phyloP scores from a whole-genome alignment of 2,329 filamentous ascomycete species.

The Cladosporium sp. region DNA sequence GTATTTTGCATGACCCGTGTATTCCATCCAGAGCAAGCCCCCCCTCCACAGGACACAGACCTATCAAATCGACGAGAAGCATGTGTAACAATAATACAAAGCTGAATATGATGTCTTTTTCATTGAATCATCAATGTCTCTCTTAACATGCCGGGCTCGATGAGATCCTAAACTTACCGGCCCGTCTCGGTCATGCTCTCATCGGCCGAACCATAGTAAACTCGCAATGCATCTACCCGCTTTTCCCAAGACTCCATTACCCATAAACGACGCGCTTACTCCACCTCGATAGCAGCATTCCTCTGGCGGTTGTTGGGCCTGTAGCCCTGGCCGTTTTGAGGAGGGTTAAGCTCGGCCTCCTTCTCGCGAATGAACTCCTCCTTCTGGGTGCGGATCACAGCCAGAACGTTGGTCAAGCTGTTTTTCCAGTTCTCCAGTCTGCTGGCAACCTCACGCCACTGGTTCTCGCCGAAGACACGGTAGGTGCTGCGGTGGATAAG shows the following conservation, averaged over 20 bases:
- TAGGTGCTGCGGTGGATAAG: conserved; percentile 95
- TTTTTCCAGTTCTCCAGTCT: conserved; percentile 88
- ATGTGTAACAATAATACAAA: conserved; percentile 17
- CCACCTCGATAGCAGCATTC: conserved; percentile 33
- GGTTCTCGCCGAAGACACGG: conserved; percentile 95
- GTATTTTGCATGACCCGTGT: not conserved
- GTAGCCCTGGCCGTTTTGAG: conserved; percentile 27
- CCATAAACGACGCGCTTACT: conserved; percentile 23
- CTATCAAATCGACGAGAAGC: not conserved
- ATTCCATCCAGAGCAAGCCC: not conserved
- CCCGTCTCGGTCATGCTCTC: conserved; percentile 10
- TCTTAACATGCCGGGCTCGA: conserved; percentile 14
- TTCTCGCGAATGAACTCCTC: conserved; percentile 72
- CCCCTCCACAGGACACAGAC: not conserved
- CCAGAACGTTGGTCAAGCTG: conserved; percentile 75
- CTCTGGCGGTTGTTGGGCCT: conserved; percentile 29
- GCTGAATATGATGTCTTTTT: conserved; percentile 20
- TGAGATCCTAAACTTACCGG: conserved; percentile 14
- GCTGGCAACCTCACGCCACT: conserved; percentile 93
- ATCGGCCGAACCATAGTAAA: conserved; percentile 18
- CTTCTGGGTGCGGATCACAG: conserved; percentile 78
- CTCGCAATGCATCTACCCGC: conserved; percentile 19
- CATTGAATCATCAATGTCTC: conserved; percentile 21
- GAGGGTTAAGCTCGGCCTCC: conserved; percentile 64
- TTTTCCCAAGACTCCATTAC: conserved; percentile 18